Base-by-base conservation (phyloP, 73 alveolate species). In the Paraurostyla sp. region DNA sequence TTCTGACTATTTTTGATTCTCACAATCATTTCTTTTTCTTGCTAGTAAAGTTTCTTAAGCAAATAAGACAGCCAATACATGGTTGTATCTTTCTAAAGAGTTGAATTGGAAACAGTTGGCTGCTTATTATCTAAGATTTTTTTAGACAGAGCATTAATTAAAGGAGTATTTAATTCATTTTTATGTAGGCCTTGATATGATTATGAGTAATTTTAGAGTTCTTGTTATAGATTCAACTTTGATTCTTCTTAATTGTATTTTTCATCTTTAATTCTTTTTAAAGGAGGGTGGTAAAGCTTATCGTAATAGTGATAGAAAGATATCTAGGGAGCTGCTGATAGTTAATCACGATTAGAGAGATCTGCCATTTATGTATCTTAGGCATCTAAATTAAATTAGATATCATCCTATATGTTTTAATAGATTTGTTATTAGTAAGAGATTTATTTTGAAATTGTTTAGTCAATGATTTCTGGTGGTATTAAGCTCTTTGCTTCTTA, bases 51-150 rank as follows among this genome's bases (percentile, higher is more conserved):
- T 36, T 81, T 81, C 83, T 81, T 81, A 16, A 49, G 51, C 38
- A 81, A 33, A 42, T 81, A 81, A 1, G 54, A 68, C 0, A 81
- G 27, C 91, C 91, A 81, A 49, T 56, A 81, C 6, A 57, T 49
- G 50, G 56, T 56, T 0, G 83, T 57, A 29, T 23, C 15, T 54
- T 59, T 56, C 13, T 81, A 23, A 48, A 56, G 43, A 18, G 58
- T 46, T n/a, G 81, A 51, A 40, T 81, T 81, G 58, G 89, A 16
- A 78, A 32, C 22, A 30, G 49, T 78, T 57, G 23, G 11, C 20
- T 78, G 68, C 33, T 43, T 20, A 32, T 15, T 35, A 78, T 32
- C 50, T 51, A 45, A 42, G 46, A 75, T 15, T 78, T 20, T 52
- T 35, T 23, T 27, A 6, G 83, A 81, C 20, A 81, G 46, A 11